Base-by-base conservation (phyloP, 1,284 basidiomycete genomes). In the Chondrostereum purpureum region DNA sequence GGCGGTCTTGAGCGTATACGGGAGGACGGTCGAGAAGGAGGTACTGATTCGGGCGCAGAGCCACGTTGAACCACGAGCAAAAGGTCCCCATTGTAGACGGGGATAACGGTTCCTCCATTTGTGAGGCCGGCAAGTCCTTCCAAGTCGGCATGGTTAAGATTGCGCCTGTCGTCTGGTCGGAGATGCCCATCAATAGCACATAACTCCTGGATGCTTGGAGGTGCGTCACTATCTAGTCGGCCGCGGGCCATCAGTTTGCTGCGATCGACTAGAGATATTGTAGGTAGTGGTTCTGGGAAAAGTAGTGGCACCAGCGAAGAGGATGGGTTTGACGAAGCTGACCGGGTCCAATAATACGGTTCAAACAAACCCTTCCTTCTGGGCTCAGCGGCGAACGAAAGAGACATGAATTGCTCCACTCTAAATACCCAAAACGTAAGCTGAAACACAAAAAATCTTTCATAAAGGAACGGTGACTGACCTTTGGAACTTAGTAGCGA, bases 321-420 rank as follows among this genome's bases (percentile, higher is more conserved):
- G 3, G 70, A 60, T 22, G 69, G 62, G 3, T 59, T 55, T 1
- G 67, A 54, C n/a, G 64, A 57, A 0, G 69, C 53, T 35, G 20
- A 13, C 18, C 73, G 72, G 11, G 70, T 65, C 84, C 83, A 88
- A 61, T 83, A 88, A 51, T 80, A 77, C 0, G 83, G 83, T 51
- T 87, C 83, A 48, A 84, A 88, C 6, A 83, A 63, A 3, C 84
- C 82, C 55, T 74, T 82, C 16, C 78, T 69, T 16, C 78, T 73
- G 11, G 86, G 78, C 55, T 91, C 88, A 12, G 80, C 78, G 19
- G 82, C 79, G 34, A 88, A 62, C 2, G 88, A 91, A 10, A 88
- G 69, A 0, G 82, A 78, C 74, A 86, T 83, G 55, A 86, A 88
- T 50, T 87, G 82, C 12, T 87, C 80, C 48, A 87, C 66, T n/a